These are phyloP conservation scores for Aspergillus funiculosus DNA, from an alignment of 495 filamentous ascomycete genomes.

Conservation along the genomic window DNA sequence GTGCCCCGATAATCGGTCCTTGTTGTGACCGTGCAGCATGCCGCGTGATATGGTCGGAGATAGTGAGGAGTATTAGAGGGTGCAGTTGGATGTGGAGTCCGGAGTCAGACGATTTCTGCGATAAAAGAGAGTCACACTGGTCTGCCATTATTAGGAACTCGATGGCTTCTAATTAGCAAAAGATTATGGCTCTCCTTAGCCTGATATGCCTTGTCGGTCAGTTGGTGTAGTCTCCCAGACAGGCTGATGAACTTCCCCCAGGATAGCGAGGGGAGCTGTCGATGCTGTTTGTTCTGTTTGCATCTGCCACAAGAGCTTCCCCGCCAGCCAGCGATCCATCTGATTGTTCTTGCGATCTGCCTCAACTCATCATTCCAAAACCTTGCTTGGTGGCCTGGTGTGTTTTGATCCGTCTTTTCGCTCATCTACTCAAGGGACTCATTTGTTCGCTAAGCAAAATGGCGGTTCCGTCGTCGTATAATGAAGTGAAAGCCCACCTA, in stretches of 20 bases:
- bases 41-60: conserved; percentile 93
- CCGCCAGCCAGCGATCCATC: conserved; percentile 9
- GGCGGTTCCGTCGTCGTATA: conserved; percentile 36
- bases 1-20: conserved; percentile 76
- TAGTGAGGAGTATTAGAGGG: conserved; percentile 88
- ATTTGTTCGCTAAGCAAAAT: conserved; percentile 19
- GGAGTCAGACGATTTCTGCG: conserved; percentile 64
- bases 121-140: conserved; percentile 49
- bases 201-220: neutral
- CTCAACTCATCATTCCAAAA: neutral
- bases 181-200: neutral
- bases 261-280: conserved; percentile 5
- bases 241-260: conserved; percentile 7
- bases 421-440: neutral
- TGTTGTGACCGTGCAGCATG: conserved; percentile 69
- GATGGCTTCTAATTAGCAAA: neutral
- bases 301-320: conserved; percentile 15
- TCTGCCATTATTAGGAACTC: conserved; percentile 22
- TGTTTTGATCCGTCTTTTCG: no score
- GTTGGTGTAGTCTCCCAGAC: neutral
- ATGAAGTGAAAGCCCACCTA: conserved; percentile 35
- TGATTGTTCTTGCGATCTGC: neutral
- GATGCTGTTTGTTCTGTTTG: conserved; percentile 25
- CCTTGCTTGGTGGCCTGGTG: no score
- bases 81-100: conserved; percentile 81